Evolutionary conservation across 192 early-diverging fungal genomes (phyloP).

Genomic region (Entomortierella chlamydospora): DNA sequence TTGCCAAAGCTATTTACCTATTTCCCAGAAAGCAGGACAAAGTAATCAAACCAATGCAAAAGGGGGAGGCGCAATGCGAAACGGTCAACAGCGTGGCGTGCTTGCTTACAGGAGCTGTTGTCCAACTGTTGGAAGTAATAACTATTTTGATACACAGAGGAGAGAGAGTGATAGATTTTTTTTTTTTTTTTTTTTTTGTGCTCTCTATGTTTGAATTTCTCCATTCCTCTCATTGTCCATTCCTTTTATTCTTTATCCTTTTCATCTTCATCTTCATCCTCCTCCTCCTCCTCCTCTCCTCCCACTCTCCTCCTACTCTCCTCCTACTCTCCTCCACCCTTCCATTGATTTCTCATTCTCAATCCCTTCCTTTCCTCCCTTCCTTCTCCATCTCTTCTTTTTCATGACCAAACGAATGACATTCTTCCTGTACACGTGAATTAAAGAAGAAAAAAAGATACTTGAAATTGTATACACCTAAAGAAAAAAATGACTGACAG

Average conservation of each 20-base stretch:
- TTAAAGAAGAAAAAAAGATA: not conserved
- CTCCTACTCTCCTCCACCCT: not conserved
- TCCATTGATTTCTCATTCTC: not conserved
- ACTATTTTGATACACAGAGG: no score
- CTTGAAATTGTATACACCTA: not conserved
- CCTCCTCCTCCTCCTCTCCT: not conserved
- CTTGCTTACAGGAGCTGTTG: not conserved
- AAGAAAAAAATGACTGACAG: slow-evolving; percentile 32
- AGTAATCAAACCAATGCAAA: not conserved
- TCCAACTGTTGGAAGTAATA: no score
- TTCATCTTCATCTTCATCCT: not conserved
- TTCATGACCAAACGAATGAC: not conserved
- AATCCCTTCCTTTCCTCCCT: not conserved
- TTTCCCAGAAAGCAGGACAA: not conserved
- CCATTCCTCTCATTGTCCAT: not conserved
- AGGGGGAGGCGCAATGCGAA: not conserved
- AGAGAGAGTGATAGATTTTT: not conserved
- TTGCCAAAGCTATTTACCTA: no score
- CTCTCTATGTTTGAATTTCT: slow-evolving; percentile 2
- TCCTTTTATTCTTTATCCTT: not conserved
- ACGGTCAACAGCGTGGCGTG: not conserved
- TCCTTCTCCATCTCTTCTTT: not conserved
- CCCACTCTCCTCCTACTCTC: not conserved
- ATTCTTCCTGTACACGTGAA: not conserved
- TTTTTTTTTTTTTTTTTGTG: slow-evolving; percentile 10